Evolutionary conservation across 2,329 filamentous ascomycete genomes (phyloP), one percentile per base, ranked within the genome.

Genomic region (Beauveria bassiana): DNA sequence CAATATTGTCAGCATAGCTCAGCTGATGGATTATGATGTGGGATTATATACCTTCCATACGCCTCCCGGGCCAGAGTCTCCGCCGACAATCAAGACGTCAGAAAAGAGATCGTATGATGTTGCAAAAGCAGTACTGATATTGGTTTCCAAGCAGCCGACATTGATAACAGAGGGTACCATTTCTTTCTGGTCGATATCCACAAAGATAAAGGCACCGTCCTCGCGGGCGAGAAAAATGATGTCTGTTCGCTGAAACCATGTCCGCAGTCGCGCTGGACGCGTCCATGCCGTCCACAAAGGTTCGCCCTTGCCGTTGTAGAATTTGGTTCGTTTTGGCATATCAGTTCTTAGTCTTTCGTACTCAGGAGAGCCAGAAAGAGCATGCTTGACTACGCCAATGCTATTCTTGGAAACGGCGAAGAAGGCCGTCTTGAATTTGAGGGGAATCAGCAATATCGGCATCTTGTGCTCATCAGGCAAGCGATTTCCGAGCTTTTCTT

Each of bases 261-360:
- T 74, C 63, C 81, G 81, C 26, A 86, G 81, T 8, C 93, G 86
- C 63, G 85, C 82, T 2, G 92, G 89, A 63, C 90, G 84, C 31
- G 91, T 86, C 93, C 93, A 99, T 26, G 89, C 85, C 3, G 88
- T 89, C 90, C 92, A 97, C 3, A 90, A 73, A 1, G 89, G 88
- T 45, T 64, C 70, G 42, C 69, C 74, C 40, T 64, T 71, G 28
- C 79, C 84, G 63, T 79, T 77, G 65, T 80, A 77, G 40, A 80
- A 77, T 40, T 71, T 65, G 0, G 80, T 82, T 9, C 73, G 71
- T 0, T 72, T 70, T 14, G 74, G 76, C 31, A 72, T 66, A 38
- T 74, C 70, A 2, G 81, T 72, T 43, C 76, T 69, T 38, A 84
- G 76, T 6, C 71, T 68, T 55, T 79, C 75, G 61, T 81, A 83